A percentile compares a stretch with the other conserved stretches of the same genome.
Conservation (phyloP, 225 moss, liverwort and hornwort species). For the Sphagnum contortum region DNA sequence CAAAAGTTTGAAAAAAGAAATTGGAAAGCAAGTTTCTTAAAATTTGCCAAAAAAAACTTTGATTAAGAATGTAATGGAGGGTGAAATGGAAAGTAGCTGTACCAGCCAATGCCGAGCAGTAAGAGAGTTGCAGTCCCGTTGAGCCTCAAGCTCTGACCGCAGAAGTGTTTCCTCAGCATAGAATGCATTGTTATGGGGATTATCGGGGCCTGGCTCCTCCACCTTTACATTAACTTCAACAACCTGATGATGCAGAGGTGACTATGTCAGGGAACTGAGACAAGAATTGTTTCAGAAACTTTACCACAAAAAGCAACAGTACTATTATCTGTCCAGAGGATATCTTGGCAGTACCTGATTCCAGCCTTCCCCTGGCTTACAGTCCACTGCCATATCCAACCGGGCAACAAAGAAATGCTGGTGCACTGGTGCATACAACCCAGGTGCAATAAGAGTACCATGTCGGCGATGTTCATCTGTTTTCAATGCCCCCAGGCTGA, state of each 20-base stretch:
- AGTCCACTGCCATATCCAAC: slow-evolving; percentile 93
- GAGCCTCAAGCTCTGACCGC: slow-evolving; percentile 76
- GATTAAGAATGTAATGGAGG: too few species aligned
- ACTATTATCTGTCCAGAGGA: too few species aligned
- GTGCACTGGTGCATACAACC: slow-evolving; percentile 91
- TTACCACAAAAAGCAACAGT: background rate
- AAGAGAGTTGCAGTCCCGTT: slow-evolving; percentile 82
- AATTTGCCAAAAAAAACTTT: background rate
- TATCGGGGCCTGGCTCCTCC: slow-evolving; percentile 76
- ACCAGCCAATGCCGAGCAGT: slow-evolving; percentile 95
- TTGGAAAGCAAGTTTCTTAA: background rate
- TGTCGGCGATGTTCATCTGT: slow-evolving; percentile 80
- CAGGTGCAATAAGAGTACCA: slow-evolving; percentile 93
- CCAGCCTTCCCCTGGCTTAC: slow-evolving; percentile 82
- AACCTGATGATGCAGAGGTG: slow-evolving; percentile 30
- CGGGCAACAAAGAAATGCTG: slow-evolving; percentile 98
- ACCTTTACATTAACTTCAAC: slow-evolving; percentile 91
- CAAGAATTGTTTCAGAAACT: background rate
- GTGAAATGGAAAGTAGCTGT: background rate
- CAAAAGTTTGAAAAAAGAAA: too few species aligned
- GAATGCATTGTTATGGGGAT: slow-evolving; percentile 91
- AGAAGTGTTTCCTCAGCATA: slow-evolving; percentile 89
- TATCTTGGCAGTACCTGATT: slow-evolving; percentile 53
- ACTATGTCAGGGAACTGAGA: background rate
- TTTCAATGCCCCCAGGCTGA: slow-evolving; percentile 85